Evolutionary conservation across 2,329 filamentous ascomycete genomes (phyloP), one percentile per base, ranked within the genome.

Genomic region (Catunica adiposa): DNA sequence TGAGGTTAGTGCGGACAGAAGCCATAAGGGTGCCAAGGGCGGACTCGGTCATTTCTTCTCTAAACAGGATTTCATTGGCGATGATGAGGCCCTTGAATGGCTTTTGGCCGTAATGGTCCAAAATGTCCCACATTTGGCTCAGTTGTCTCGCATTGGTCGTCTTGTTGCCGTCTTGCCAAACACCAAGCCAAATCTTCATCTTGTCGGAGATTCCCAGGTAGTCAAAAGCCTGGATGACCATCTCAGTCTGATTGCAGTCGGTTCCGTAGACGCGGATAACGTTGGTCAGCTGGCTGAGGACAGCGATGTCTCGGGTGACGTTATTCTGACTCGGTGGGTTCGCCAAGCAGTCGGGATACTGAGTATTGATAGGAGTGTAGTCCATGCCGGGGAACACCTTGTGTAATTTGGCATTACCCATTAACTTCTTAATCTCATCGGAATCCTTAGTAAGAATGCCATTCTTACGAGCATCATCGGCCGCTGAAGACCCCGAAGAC

Each of bases 161-260:
- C 7, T 72, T 67, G 67, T 96, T 94, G 56, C 72, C 76, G 65
- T 92, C 89, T 60, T 94, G 83, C 87, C 89, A 96, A 2, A 97
- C 89, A 15, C 90, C 90, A 47, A 97, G 73, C 90, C 90, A 97
- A 60, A 97, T 74, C 67, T 94, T 94, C 72, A 94, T 80, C 1
- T 72, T 73, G 56, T 78, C 74, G 55, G 84, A 76, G 62, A 96
- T 71, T 54, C 83, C 74, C 11, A 97, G 75, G 53, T 76, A 76
- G 57, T 86, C 74, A 62, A 97, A 83, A 20, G 89, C 83, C 63
- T 92, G 83, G 7, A 97, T 72, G 0, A 94, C 79, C 85, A 97
- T 92, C 67, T 95, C 79, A 0, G 90, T 97, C 69, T 97, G 90
- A 68, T 96, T 96, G 75, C 90, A 97, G 70, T 97, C 90, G 11